phyloP scores from a whole-genome alignment of 805 yeast genomes.

The Myxozyma neglecta region DNA sequence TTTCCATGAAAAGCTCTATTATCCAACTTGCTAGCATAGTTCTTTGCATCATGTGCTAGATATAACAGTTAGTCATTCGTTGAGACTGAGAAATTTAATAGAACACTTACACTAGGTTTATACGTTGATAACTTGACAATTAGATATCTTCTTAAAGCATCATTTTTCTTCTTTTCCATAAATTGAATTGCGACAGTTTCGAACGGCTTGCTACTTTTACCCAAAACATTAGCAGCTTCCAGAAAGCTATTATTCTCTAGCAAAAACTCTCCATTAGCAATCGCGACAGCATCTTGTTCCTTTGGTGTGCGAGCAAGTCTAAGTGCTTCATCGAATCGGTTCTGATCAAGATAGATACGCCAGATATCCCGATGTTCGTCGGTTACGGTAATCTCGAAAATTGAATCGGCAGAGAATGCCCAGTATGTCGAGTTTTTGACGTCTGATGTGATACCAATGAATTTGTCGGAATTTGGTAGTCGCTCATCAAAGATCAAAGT shows the following conservation, averaged over 20 bases:
- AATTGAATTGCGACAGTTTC: slow-evolving; percentile 66
- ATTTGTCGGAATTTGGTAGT: slow-evolving; percentile 42
- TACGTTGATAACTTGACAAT: slow-evolving; percentile 43
- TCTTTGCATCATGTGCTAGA: slow-evolving; percentile 46
- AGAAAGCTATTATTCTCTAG: slow-evolving; percentile 39
- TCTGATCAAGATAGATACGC: slow-evolving; percentile 56
- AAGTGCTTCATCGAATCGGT: slow-evolving; percentile 67
- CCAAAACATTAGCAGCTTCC: slow-evolving; percentile 56
- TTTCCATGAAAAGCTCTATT: slow-evolving; percentile 56
- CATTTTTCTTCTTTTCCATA: slow-evolving; percentile 46
- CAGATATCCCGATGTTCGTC: slow-evolving; percentile 76
- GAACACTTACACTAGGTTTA: slow-evolving; percentile 15
- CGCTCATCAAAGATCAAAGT: slow-evolving; percentile 48
- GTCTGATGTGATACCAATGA: slow-evolving; percentile 55
- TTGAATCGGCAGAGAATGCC: slow-evolving; percentile 60
- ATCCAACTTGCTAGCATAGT: slow-evolving; percentile 65
- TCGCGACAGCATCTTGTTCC: slow-evolving; percentile 51
- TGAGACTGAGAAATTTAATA: not conserved
- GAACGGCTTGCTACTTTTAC: slow-evolving; percentile 62
- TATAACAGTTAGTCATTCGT: not conserved
- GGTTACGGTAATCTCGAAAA: slow-evolving; percentile 70
- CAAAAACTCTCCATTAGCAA: slow-evolving; percentile 55
- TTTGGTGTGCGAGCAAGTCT: slow-evolving; percentile 44
- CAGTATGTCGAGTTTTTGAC: slow-evolving; percentile 61
- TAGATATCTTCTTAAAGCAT: slow-evolving; percentile 52